Evolutionary conservation across 345 rosid genomes (phyloP).

Genomic region (Leavenworthia alabamica): DNA sequence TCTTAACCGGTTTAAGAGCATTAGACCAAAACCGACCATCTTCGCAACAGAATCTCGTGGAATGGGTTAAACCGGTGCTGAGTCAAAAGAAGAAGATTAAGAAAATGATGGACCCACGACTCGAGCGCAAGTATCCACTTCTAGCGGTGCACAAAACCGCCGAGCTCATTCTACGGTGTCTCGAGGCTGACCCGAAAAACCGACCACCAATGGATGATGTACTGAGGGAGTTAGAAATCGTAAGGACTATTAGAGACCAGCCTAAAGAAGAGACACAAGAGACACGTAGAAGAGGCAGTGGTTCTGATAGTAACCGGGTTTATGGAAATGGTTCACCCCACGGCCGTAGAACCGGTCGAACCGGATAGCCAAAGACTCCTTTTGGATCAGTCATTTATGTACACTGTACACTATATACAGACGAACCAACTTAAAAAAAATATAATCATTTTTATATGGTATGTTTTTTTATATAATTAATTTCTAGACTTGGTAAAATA

Average conservation of each 20-base stretch:
- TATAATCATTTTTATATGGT: too few species aligned
- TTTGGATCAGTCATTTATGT: neutral
- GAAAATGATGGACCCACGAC: constrained; percentile 66
- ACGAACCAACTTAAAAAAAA: neutral
- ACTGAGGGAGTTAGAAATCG: constrained; percentile 31
- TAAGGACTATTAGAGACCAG: constrained; percentile 31
- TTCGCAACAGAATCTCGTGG: constrained; percentile 42
- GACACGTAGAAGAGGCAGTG: constrained; percentile 16
- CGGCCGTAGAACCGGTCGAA: constrained; percentile 23
- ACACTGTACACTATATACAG: neutral
- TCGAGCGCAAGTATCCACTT: constrained; percentile 46
- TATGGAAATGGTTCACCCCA: constrained; percentile 8
- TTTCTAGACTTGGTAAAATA: neutral
- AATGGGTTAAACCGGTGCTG: constrained; percentile 53
- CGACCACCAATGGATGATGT: constrained; percentile 76
- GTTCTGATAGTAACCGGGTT: constrained; percentile 13
- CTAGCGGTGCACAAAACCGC: constrained; percentile 44
- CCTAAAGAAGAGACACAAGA: constrained; percentile 34
- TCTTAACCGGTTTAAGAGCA: constrained; percentile 62
- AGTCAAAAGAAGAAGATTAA: constrained; percentile 41
- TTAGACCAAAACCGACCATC: constrained; percentile 52
- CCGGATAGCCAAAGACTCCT: constrained; percentile 17
- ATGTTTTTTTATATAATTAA: neutral
- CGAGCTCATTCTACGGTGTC: constrained; percentile 41
- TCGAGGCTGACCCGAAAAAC: constrained; percentile 53